phyloP scores from a whole-genome alignment of 768 basidiomycete genomes.

The Psilocybe cyanescens region DNA sequence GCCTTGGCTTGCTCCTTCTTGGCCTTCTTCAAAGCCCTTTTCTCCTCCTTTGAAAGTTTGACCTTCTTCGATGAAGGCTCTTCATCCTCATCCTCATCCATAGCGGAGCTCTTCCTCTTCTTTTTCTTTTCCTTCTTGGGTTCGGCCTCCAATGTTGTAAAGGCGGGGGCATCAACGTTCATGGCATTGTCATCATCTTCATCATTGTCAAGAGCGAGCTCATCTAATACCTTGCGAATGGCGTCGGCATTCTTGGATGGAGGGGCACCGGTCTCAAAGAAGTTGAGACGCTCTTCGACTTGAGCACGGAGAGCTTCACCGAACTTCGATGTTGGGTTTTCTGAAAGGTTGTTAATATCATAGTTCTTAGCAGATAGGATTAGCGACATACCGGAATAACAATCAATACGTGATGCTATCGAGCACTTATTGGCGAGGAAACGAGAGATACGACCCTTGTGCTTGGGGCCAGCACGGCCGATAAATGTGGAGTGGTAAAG shows the following conservation, averaged over 20 bases:
- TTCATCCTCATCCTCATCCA: constrained; percentile 62
- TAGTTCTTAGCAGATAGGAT: not conserved
- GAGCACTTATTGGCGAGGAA: constrained; percentile 99
- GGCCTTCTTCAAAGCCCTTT: constrained; percentile 82
- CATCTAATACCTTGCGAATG: constrained; percentile 87
- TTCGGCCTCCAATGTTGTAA: constrained; percentile 63
- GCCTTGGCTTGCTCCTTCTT: constrained; percentile 67
- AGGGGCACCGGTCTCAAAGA: constrained; percentile 91
- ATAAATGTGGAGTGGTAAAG: constrained; percentile 98
- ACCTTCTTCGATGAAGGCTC: constrained; percentile 65
- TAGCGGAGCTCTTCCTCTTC: constrained; percentile 69
- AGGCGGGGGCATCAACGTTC: constrained; percentile 51
- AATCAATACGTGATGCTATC: constrained; percentile 96
- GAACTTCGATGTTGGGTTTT: constrained; percentile 88
- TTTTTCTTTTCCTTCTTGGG: constrained; percentile 65
- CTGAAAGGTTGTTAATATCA: constrained; percentile 36
- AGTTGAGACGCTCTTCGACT: constrained; percentile 93
- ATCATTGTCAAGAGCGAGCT: constrained; percentile 71
- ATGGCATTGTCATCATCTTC: constrained; percentile 57
- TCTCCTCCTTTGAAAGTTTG: constrained; percentile 84
- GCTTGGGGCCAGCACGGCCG: constrained; percentile 90
- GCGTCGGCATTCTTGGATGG: constrained; percentile 92
- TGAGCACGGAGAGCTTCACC: constrained; percentile 93
- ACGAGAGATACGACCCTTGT: constrained; percentile 98
- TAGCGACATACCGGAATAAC: constrained; percentile 72